Percentiles rank a stretch among this genome's conserved stretches.
Conservation (phyloP, 352 stramenopile genomes). For the Pythium folliculosum region DNA sequence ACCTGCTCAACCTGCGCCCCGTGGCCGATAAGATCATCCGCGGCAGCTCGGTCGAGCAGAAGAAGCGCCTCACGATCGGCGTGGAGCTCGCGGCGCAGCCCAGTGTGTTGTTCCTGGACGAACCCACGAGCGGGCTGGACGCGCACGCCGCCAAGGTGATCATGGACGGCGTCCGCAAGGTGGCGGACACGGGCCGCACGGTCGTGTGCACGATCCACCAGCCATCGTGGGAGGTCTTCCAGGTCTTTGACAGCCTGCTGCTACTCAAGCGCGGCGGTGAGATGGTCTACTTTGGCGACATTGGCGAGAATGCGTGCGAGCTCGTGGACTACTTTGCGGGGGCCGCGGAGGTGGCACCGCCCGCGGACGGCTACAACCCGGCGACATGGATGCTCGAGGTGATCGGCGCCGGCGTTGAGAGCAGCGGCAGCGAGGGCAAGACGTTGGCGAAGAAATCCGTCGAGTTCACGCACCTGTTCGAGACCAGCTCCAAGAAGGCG, state of each 20-base stretch:
- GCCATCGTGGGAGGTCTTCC: constrained; percentile 28
- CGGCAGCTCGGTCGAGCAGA: constrained; percentile 42
- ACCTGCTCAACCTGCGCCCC: constrained; percentile 31
- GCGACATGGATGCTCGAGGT: constrained; percentile 53
- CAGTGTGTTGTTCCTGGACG: constrained; percentile 75
- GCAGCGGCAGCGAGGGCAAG: too few species aligned
- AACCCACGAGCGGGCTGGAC: constrained; percentile 85
- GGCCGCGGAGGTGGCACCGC: constrained; percentile 36
- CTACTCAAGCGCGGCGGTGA: constrained; percentile 27
- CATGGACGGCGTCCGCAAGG: constrained; percentile 81
- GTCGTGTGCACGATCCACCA: constrained; percentile 35
- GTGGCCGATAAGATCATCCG: constrained; percentile 43
- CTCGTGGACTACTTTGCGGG: constrained; percentile 49
- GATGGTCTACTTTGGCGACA: constrained; percentile 32
- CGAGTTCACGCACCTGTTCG: constrained; percentile 7
- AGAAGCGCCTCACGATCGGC: constrained; percentile 52
- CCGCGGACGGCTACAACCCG: constrained; percentile 27
- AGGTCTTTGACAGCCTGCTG: constrained; percentile 29
- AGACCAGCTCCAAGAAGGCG: constrained; percentile 4
- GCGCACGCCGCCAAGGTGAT: constrained; percentile 75
- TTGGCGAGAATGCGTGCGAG: constrained; percentile 21
- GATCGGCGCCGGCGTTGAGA: constrained; percentile 40
- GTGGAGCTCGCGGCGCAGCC: constrained; percentile 75
- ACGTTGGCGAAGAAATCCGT: background rate
- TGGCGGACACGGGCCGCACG: constrained; percentile 53